Evolutionary conservation across 176 grass and related monocot genomes (phyloP).

Genomic region (Ananas comosus): DNA sequence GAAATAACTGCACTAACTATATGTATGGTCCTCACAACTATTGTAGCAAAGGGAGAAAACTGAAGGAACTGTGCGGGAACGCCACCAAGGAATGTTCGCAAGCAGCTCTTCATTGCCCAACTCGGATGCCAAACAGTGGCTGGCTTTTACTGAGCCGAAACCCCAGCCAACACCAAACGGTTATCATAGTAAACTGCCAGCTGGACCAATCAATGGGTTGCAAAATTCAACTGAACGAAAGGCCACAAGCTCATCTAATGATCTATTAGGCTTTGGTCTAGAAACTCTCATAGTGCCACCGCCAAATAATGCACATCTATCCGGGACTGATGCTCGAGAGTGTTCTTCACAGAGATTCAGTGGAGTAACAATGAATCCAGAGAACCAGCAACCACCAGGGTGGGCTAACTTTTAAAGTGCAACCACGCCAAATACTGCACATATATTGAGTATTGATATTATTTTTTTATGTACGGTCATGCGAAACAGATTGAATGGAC

Average conservation of each 20-base stretch:
- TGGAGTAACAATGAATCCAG: slow-evolving; percentile 19
- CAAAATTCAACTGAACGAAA: slow-evolving; percentile 25
- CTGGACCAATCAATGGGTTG: slow-evolving; percentile 21
- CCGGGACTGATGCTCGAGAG: slow-evolving; percentile 18
- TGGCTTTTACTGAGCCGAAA: slow-evolving; percentile 46
- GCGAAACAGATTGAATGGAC: neutral
- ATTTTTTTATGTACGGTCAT: neutral
- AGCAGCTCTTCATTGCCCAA: slow-evolving; percentile 29
- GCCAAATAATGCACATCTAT: slow-evolving; percentile 11
- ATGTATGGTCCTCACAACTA: slow-evolving; percentile 2
- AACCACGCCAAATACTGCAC: neutral
- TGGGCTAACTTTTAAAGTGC: slow-evolving; percentile 65
- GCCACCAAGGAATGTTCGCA: slow-evolving; percentile 47
- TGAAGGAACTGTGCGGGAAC: slow-evolving; percentile 62
- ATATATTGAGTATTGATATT: neutral
- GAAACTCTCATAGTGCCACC: slow-evolving; percentile 34
- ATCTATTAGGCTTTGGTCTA: slow-evolving; percentile 36
- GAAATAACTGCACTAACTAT: neutral
- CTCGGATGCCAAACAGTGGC: slow-evolving; percentile 41
- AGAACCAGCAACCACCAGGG: slow-evolving; percentile 45
- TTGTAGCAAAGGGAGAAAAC: slow-evolving; percentile 60
- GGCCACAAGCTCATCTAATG: slow-evolving; percentile 7
- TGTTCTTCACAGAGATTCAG: slow-evolving; percentile 51
- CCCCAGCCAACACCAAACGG: slow-evolving; percentile 33
- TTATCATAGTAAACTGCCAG: slow-evolving; percentile 13